phyloP scores from a whole-genome alignment of 352 stramenopile genomes.

The Phytopythium delawarense region DNA sequence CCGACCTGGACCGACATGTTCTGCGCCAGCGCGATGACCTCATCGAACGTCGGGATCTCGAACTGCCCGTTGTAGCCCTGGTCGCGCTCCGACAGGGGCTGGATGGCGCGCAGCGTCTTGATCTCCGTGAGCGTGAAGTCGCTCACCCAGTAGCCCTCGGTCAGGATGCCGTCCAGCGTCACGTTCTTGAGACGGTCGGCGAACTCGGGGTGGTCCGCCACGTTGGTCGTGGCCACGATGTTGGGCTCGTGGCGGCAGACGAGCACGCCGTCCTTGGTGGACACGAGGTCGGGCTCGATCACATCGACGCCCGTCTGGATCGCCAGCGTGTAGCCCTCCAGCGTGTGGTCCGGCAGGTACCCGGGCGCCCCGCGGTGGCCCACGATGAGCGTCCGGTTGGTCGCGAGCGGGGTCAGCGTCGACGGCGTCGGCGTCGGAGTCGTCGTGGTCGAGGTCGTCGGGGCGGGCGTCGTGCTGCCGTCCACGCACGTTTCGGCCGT shows the following conservation, averaged over 20 bases:
- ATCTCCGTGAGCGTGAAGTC: constrained; percentile 92
- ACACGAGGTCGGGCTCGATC: constrained; percentile 91
- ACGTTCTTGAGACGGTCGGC: constrained; percentile 52
- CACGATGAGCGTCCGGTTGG: constrained; percentile 57
- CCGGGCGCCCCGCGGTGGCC: constrained; percentile 85
- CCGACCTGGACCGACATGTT: constrained; percentile 51
- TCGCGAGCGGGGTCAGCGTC: neutral
- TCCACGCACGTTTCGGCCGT: constrained; percentile 26
- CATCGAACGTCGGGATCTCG: constrained; percentile 84
- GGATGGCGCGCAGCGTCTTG: constrained; percentile 77
- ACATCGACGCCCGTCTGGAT: constrained; percentile 89
- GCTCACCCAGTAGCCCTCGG: constrained; percentile 81
- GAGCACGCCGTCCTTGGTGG: constrained; percentile 80
- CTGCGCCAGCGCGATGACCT: constrained; percentile 84
- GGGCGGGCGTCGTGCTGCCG: constrained; percentile 23
- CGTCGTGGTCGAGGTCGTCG: constrained; percentile 11
- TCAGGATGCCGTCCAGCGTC: constrained; percentile 48
- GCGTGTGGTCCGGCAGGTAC: constrained; percentile 90
- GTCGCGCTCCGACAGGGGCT: constrained; percentile 74
- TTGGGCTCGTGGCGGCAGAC: constrained; percentile 86
- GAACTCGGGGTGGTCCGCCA: constrained; percentile 73
- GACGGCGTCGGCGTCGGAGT: neutral
- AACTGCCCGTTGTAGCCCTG: constrained; percentile 83
- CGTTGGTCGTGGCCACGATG: constrained; percentile 88
- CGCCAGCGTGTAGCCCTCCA: constrained; percentile 86